These are phyloP conservation scores for Diaporthe nobilis DNA, from an alignment of 2,329 filamentous ascomycete genomes.

Conservation along the genomic window DNA sequence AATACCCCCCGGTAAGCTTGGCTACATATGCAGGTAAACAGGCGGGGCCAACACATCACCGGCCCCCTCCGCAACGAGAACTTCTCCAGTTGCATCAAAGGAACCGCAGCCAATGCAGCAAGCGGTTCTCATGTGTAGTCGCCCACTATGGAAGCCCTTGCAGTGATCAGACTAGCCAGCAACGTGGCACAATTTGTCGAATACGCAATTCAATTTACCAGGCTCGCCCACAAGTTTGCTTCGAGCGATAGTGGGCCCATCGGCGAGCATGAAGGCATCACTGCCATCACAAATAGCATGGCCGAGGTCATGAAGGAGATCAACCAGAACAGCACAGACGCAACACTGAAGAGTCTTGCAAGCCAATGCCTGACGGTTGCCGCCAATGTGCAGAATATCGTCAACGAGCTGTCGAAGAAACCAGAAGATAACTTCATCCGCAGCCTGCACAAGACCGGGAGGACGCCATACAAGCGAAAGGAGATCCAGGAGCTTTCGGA, in stretches of 20 bases:
- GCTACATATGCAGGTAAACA: slow-evolving; percentile 10
- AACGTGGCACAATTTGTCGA: slow-evolving; percentile 28
- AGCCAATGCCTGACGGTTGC: background rate
- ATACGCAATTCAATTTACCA: slow-evolving; percentile 3
- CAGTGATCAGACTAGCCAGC: slow-evolving; percentile 26
- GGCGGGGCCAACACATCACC: slow-evolving; percentile 18
- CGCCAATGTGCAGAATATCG: background rate
- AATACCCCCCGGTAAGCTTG: background rate
- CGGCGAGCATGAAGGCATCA: background rate
- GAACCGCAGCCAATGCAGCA: background rate
- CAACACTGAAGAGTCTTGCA: background rate
- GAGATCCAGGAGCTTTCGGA: slow-evolving; percentile 13
- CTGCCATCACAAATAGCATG: background rate
- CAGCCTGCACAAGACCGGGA: background rate
- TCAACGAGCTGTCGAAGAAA: background rate
- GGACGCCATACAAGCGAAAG: slow-evolving; percentile 13
- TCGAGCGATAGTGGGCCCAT: background rate
- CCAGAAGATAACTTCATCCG: background rate
- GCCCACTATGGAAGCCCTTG: slow-evolving; percentile 20
- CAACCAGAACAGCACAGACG: background rate
- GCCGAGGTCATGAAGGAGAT: background rate
- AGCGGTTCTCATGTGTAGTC: background rate
- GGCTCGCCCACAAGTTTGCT: background rate
- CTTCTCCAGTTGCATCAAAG: no score
- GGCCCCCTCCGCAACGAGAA: background rate